Evolutionary conservation across 108 stramenopile genomes (phyloP).

Genomic region (Conticribra weissflogii): DNA sequence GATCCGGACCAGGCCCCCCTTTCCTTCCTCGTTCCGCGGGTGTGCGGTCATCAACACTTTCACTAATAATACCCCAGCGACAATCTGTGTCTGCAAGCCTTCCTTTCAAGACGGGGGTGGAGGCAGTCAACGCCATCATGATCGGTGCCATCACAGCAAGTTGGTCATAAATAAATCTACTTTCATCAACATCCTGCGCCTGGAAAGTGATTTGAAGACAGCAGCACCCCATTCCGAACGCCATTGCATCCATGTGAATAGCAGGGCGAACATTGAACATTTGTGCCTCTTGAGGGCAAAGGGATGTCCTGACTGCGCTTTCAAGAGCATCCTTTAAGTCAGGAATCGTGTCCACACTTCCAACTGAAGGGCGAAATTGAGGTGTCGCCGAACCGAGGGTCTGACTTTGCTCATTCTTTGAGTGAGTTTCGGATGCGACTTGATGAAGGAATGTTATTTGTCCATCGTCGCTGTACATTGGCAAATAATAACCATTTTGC

Average conservation of each 20-base stretch:
- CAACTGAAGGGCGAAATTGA: conserved; percentile 50
- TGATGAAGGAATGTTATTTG: conserved; percentile 73
- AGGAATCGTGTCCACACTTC: conserved; percentile 9
- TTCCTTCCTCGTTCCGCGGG: conserved; percentile 86
- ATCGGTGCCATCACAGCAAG: conserved; percentile 97
- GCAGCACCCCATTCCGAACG: conserved; percentile 99
- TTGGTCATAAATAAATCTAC: conserved; percentile 97
- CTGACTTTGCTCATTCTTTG: conserved; percentile 75
- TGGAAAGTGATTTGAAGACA: conserved; percentile 99
- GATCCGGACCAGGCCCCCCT: conserved; percentile 57
- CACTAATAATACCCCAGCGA: conserved; percentile 96
- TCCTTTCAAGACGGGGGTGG: conserved; percentile 93
- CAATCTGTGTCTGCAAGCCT: conserved; percentile 95
- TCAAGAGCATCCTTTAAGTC: conserved; percentile 49
- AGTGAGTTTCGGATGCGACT: conserved; percentile 66
- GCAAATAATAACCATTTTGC: conserved; percentile 92
- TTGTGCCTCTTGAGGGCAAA: conserved; percentile 25
- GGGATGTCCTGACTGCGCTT: conserved; percentile 36
- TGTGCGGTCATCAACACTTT: conserved; percentile 94
- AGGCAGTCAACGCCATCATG: conserved; percentile 97
- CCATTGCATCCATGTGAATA: conserved; percentile 99
- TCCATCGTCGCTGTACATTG: conserved; percentile 82
- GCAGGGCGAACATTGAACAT: conserved; percentile 69
- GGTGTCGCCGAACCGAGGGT: conserved; percentile 80
- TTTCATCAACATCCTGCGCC: conserved; percentile 95